Evolutionary conservation across 2,329 filamentous ascomycete genomes (phyloP), one percentile per base, ranked within the genome.

Genomic region (Calonectria multiphialidica): DNA sequence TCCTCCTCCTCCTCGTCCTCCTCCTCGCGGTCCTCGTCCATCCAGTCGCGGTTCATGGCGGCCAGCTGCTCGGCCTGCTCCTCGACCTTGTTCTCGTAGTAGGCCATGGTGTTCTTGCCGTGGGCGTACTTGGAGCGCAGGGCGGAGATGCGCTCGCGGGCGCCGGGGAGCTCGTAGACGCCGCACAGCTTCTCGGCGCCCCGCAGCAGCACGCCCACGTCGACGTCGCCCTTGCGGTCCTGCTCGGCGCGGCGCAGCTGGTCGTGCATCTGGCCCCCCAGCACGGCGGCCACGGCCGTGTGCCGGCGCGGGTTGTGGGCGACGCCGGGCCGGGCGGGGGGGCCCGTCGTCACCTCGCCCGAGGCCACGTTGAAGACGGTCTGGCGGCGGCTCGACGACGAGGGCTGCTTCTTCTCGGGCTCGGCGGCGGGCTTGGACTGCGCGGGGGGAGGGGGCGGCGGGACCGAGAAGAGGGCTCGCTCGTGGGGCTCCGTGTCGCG

Each of bases 401-500:
- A n/a, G n/a, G n/a, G n/a, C n/a, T n/a, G n/a, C 82, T 85, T 71
- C 57, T 77, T 74, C 79, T 83, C 77, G 45, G 82, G 79, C 76
- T 88, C 82, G 78, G 85, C 82, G 78, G 85, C 78, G 79, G 82
- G 81, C 12, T 80, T 76, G 13, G 76, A 66, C 45, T 70, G 74
- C 65, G 78, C 86, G 74, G 79, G 86, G 47, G 80, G 89, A 1
- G 94, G 91, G 0, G 94, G 92, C 0, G 94, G 92, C 1, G 96
- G 95, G 0, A 98, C 93, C 44, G 96, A 97, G 87, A 98, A 99
- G 21, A 99, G 91, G 8, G 96, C 96, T 80, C 96, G 93, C 83
- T 99, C 97, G 85, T 98, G 96, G 25, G 93, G 87, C 84, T 99
- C 97, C 4, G 96, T 98, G 83, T 99, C 97, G 72, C 97, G 94